Evolutionary conservation across 257 asterid genomes (phyloP).

Genomic region (Solanum raphanifolium): DNA sequence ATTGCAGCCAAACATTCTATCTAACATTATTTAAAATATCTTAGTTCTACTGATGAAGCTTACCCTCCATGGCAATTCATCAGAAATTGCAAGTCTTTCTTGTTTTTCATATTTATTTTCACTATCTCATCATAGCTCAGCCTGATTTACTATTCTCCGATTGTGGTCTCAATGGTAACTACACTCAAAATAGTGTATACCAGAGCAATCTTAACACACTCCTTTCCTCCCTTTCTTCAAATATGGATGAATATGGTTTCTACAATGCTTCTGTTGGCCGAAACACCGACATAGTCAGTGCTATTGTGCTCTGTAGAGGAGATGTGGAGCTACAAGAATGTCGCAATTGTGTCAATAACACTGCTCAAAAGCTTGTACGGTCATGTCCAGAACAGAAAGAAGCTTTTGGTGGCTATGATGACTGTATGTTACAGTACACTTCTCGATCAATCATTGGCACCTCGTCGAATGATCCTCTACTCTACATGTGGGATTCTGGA

Average conservation of each 20-base stretch:
- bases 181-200: neutral
- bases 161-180: neutral
- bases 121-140: neutral
- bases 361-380: neutral
- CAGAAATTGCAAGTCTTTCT: neutral
- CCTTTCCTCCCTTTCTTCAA: neutral
- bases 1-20: no score
- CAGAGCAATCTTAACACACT: neutral
- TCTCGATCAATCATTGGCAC: neutral
- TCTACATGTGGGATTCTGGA: neutral
- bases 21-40: no score
- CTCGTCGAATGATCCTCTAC: neutral
- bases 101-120: neutral
- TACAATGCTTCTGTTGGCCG: constrained; percentile 8
- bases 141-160: neutral
- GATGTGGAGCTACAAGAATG: constrained; percentile 13
- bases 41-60: no score
- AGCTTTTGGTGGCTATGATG: constrained; percentile 8
- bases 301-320: constrained; percentile 22
- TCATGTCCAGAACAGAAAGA: constrained; percentile 8
- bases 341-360: constrained; percentile 5
- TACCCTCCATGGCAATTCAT: neutral
- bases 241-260: constrained; percentile 4
- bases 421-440: constrained; percentile 20
- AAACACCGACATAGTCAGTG: constrained; percentile 1